These are phyloP conservation scores for Syzygium aqueum DNA, from an alignment of 345 rosid genomes.

Conservation along the genomic window DNA sequence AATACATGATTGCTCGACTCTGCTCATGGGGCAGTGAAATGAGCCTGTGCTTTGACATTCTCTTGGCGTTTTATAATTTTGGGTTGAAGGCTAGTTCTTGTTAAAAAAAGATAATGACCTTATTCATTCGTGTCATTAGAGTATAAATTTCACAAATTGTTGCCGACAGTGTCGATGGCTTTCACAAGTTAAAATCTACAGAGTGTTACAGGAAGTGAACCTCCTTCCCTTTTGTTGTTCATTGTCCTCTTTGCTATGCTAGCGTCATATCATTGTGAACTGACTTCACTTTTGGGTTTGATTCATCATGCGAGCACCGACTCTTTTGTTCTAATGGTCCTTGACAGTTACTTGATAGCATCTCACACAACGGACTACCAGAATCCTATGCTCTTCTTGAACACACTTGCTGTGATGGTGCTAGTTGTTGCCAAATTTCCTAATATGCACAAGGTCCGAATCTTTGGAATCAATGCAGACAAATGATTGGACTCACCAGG, in stretches of 20 bases:
- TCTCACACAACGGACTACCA: slow-evolving; percentile 94
- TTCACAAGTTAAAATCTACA: background rate
- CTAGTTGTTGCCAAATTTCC: slow-evolving; percentile 97
- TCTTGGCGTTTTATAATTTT: background rate
- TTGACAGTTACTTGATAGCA: slow-evolving; percentile 81
- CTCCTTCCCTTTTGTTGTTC: background rate
- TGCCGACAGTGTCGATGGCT: background rate
- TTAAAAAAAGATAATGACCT: background rate
- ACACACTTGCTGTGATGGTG: slow-evolving; percentile 78
- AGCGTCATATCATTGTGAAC: background rate
- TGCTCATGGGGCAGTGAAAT: background rate
- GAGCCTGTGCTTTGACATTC: background rate
- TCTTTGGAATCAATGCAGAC: slow-evolving; percentile 92
- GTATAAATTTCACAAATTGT: background rate
- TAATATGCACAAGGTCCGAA: slow-evolving; percentile 98
- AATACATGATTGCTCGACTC: background rate
- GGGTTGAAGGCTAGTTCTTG: background rate
- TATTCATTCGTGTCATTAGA: background rate
- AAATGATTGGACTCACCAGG: slow-evolving; percentile 17
- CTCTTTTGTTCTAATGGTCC: background rate
- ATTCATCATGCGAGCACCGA: background rate
- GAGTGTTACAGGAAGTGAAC: background rate
- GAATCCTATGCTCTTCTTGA: slow-evolving; percentile 85
- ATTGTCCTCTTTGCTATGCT: background rate
- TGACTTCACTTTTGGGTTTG: background rate